Base-by-base conservation (phyloP, 305 asterid species). In the Fraxinus xanthoxyloides region DNA sequence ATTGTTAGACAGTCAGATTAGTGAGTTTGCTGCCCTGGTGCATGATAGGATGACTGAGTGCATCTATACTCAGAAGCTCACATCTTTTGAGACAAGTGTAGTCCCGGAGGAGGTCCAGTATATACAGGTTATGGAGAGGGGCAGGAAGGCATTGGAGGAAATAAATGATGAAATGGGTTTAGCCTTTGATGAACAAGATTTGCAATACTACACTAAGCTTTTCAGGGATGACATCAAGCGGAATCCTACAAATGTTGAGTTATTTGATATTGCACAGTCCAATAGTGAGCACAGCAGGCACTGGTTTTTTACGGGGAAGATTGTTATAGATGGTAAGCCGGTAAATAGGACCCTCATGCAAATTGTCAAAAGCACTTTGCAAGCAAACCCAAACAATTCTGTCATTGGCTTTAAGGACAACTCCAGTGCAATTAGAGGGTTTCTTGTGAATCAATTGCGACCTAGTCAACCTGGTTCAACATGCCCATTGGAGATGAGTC, bases 241-340 rank as follows among this genome's bases (percentile, higher is more conserved):
- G 77, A 83, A 96, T 84, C 99, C 98, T 0, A 92, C 98, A 4
- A 94, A 94, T 72, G 99, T 95, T 19, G 99, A 94, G 87, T 79
- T 95, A 56, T 95, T 95, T 75, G 99, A 95, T 85, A 94, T 95
- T 82, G 98, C 99, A 4, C 99, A 95, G 91, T 95, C 99, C 9
- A 96, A 96, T 85, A 96, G 99, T 63, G 99, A 96, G 76, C 99
- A 96, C 79, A 96, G 99, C 85, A 88, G 98, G 80, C 99, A 94
- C 87, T 96, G 99, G 99, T 96, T 96, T 89, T 96, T 96, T 76
- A 90, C 92, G 3, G 98, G 98, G 43, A 96, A 96, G 75, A 92
- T 96, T 72, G 87, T 93, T 15, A 85, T 96, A 77, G 99, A 96
- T 83, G 98, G 98, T 23, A 85, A 93, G 81, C 97, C 97, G 4